Evolutionary conservation across 495 filamentous ascomycete species (phyloP).

Genomic region (Melanomma pulvis-pyrius): DNA sequence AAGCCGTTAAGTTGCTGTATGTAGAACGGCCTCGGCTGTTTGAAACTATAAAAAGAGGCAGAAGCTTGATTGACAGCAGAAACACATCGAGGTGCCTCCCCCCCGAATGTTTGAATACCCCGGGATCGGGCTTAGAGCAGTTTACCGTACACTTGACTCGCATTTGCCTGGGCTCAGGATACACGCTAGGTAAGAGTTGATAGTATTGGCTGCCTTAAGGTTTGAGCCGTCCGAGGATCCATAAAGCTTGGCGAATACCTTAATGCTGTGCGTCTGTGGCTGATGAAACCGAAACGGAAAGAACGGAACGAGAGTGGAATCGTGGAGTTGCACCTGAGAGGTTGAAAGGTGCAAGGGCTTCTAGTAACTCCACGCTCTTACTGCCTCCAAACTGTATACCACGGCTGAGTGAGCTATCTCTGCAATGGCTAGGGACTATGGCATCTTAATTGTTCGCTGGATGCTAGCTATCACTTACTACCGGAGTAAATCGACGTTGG

Average conservation of each 20-base stretch:
- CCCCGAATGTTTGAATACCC: background rate
- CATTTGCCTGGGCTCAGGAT: background rate
- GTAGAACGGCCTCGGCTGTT: background rate
- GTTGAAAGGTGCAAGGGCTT: too few relatives aligned
- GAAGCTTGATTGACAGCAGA: background rate
- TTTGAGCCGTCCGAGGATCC: background rate
- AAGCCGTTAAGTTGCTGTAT: background rate
- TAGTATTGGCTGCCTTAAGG: background rate
- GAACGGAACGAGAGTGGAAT: background rate
- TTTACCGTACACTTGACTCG: background rate
- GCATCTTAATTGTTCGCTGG: background rate
- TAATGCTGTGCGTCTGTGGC: background rate
- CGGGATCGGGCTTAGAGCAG: background rate
- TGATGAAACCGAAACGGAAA: background rate
- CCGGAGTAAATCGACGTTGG: background rate
- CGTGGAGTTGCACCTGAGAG: too few relatives aligned
- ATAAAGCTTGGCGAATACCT: constrained; percentile 9
- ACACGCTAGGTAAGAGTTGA: background rate
- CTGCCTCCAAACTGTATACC: too few relatives aligned
- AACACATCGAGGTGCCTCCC: background rate
- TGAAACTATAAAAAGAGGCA: background rate
- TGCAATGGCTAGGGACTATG: background rate
- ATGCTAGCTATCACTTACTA: background rate
- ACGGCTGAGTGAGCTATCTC: background rate
- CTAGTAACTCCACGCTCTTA: too few relatives aligned